A percentile compares a stretch with the other conserved stretches of the same genome.
phyloP scores from a whole-genome alignment of 306 rosid species.

The Begonia peltatifolia region DNA sequence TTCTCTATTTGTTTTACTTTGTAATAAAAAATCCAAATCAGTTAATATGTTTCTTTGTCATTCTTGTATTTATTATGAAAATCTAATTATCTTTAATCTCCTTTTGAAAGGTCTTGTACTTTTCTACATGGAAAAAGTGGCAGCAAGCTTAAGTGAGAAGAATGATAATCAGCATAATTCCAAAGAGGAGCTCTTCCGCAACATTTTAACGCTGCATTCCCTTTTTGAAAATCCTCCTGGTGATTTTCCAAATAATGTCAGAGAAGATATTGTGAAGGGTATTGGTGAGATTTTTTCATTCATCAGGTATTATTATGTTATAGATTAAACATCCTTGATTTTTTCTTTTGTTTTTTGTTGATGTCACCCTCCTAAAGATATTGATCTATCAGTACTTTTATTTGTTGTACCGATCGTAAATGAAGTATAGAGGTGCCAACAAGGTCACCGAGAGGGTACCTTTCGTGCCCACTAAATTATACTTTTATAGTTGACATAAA shows the following conservation, averaged over 20 bases:
- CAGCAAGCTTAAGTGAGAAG: slow-evolving; percentile 40
- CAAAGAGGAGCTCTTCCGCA: slow-evolving; percentile 77
- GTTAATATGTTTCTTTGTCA: no score
- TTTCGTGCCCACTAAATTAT: no score
- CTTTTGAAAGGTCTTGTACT: slow-evolving; percentile 43
- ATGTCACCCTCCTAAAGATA: no score
- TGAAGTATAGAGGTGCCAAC: no score
- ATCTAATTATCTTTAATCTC: slow-evolving; percentile 1
- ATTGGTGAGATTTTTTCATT: slow-evolving; percentile 45
- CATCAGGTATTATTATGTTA: slow-evolving; percentile 33
- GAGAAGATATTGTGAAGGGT: slow-evolving; percentile 48
- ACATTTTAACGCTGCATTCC: slow-evolving; percentile 62
- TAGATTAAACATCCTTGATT: background rate
- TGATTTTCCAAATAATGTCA: slow-evolving; percentile 50
- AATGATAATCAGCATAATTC: slow-evolving; percentile 35
- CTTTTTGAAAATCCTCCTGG: slow-evolving; percentile 86
- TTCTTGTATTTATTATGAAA: no score
- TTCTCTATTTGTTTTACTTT: background rate
- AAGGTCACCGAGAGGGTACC: no score
- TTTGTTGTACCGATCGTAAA: no score
- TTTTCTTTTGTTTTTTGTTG: background rate
- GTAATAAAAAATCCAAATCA: no score
- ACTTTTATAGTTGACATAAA: no score
- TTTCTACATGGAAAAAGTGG: slow-evolving; percentile 54
- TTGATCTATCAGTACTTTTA: no score